phyloP scores from a whole-genome alignment of 1,139 yeast genomes.

The Kazachstania sp. region DNA sequence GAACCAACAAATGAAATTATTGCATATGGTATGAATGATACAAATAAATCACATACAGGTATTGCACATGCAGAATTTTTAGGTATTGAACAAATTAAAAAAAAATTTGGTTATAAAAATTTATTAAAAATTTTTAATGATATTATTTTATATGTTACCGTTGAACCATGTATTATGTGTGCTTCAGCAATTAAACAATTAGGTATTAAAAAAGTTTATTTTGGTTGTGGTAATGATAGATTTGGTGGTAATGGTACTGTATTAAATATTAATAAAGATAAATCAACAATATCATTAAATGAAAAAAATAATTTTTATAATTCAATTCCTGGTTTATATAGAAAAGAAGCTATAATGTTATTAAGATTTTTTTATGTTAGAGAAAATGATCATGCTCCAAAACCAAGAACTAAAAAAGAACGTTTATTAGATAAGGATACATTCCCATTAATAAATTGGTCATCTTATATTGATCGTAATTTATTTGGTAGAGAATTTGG shows the following conservation, averaged over 20 bases:
- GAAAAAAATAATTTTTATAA: slow-evolving; percentile 35
- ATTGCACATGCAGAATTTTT: slow-evolving; percentile 88
- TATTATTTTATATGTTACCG: slow-evolving; percentile 76
- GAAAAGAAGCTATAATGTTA: slow-evolving; percentile 76
- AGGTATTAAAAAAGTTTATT: slow-evolving; percentile 62
- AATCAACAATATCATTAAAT: slow-evolving; percentile 11
- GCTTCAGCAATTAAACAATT: slow-evolving; percentile 84
- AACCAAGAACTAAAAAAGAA: slow-evolving; percentile 65
- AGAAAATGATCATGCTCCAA: slow-evolving; percentile 81
- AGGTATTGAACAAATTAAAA: slow-evolving; percentile 54
- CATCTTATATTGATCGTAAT: slow-evolving; percentile 37
- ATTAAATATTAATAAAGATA: slow-evolving; percentile 49
- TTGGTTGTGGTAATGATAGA: slow-evolving; percentile 90
- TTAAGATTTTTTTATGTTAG: slow-evolving; percentile 74
- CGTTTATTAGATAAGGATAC: slow-evolving; percentile 60
- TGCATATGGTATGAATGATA: slow-evolving; percentile 80
- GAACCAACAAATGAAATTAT: slow-evolving; percentile 40
- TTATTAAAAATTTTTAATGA: slow-evolving; percentile 36
- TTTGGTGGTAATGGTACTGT: slow-evolving; percentile 97
- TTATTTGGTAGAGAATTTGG: slow-evolving; percentile 49
- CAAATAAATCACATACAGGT: slow-evolving; percentile 78
- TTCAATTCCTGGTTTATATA: slow-evolving; percentile 67
- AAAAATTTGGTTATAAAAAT: slow-evolving; percentile 15
- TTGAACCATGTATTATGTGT: slow-evolving; percentile 98
- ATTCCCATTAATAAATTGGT: slow-evolving; percentile 51